Percentiles rank a stretch among this genome's conserved stretches.
These are phyloP conservation scores for Myrica gale DNA, from an alignment of 306 rosid genomes.

Conservation along the genomic window DNA sequence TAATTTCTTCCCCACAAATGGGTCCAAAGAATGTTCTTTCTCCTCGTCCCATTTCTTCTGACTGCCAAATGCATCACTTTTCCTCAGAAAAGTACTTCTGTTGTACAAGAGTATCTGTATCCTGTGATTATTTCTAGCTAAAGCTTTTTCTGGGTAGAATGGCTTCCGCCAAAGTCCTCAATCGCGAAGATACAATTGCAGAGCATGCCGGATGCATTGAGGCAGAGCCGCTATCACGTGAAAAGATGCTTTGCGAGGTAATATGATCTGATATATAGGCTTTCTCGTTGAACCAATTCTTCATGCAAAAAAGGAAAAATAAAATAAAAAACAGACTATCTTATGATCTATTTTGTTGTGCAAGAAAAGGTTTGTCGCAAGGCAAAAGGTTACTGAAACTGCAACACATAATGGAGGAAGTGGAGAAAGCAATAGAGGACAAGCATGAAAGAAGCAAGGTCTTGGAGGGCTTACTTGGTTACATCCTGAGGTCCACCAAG, in stretches of 20 bases:
- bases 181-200: slow-evolving; percentile 59
- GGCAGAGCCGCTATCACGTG: slow-evolving; percentile 64
- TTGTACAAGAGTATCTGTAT: neutral
- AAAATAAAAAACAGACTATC: no score
- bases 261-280: neutral
- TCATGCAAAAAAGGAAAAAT: neutral
- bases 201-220: slow-evolving; percentile 80
- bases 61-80: neutral
- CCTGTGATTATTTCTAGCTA: slow-evolving; percentile 5
- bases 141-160: slow-evolving; percentile 28
- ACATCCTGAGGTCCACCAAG: slow-evolving; percentile 67
- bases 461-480: slow-evolving; percentile 69
- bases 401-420: slow-evolving; percentile 69
- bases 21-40: slow-evolving; percentile 35
- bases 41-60: no score
- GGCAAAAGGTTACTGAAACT: slow-evolving; percentile 67
- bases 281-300: neutral
- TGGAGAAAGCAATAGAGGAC: slow-evolving; percentile 63
- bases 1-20: slow-evolving; percentile 25
- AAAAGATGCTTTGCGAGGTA: slow-evolving; percentile 81
- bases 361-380: slow-evolving; percentile 26
- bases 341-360: neutral
- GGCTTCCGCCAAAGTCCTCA: slow-evolving; percentile 50
- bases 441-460: slow-evolving; percentile 49
- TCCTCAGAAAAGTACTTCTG: neutral